A percentile compares a stretch with the other conserved stretches of the same genome.
Conservation (phyloP, 176 grass and related monocot species). For the Puccinellia tenuiflora region DNA sequence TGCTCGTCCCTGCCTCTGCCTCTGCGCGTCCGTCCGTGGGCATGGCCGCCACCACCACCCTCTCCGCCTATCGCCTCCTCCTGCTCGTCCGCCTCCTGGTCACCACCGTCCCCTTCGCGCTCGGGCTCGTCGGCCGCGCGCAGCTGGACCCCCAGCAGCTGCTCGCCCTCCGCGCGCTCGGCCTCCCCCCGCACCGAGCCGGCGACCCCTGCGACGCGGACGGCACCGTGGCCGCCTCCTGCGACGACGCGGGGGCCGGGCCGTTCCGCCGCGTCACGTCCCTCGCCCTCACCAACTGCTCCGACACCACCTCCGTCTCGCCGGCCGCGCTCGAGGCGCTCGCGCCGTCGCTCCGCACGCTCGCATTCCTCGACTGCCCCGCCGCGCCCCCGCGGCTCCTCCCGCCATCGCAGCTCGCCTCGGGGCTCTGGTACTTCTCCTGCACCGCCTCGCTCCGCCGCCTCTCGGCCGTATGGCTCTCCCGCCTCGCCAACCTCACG, state of each 20-base stretch:
- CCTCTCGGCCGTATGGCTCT: slow-evolving; percentile 66
- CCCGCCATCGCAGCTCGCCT: slow-evolving; percentile 45
- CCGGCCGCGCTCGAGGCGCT: slow-evolving; percentile 56
- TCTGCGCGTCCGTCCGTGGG: neutral
- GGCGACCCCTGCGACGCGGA: slow-evolving; percentile 47
- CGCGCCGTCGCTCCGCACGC: slow-evolving; percentile 47
- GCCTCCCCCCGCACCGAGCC: slow-evolving; percentile 21
- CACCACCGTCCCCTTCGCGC: neutral
- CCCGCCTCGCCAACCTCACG: slow-evolving; percentile 69
- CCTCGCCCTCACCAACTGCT: slow-evolving; percentile 76
- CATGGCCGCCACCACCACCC: neutral
- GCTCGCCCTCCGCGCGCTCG: slow-evolving; percentile 64
- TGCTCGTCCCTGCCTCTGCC: neutral
- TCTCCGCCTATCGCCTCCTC: neutral
- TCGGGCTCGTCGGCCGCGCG: neutral
- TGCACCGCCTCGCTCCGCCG: slow-evolving; percentile 57
- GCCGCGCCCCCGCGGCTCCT: slow-evolving; percentile 47
- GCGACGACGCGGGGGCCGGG: slow-evolving; percentile 59
- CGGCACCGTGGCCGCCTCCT: slow-evolving; percentile 31
- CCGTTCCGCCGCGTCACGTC: slow-evolving; percentile 75
- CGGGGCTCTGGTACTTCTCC: slow-evolving; percentile 58
- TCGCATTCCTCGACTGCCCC: slow-evolving; percentile 57
- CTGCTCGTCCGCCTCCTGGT: neutral
- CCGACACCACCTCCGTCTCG: slow-evolving; percentile 60
- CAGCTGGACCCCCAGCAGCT: slow-evolving; percentile 74